Percentiles rank a stretch among this genome's conserved stretches.
Conservation (phyloP, 805 yeast genomes). For the Yarrowia osloensis region DNA sequence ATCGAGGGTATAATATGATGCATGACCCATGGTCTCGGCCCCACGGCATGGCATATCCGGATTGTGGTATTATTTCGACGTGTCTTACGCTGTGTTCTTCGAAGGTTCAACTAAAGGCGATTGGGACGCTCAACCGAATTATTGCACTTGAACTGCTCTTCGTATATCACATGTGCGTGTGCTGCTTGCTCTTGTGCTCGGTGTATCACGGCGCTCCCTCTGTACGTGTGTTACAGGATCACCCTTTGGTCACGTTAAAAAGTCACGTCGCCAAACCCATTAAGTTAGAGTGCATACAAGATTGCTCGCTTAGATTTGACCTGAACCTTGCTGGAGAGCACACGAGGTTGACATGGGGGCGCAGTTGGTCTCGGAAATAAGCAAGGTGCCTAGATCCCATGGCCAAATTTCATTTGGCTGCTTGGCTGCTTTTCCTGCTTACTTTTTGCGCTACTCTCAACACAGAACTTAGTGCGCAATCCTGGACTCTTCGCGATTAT, state of each 20-base stretch:
- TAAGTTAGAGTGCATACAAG: slow-evolving; percentile 3
- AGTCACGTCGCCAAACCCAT: slow-evolving; percentile 9
- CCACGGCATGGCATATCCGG: neutral
- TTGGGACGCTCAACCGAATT: too few relatives aligned
- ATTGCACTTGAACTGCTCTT: too few relatives aligned
- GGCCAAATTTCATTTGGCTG: neutral
- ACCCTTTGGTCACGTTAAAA: neutral
- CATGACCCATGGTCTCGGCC: neutral
- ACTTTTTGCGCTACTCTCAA: neutral
- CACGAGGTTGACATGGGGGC: too few relatives aligned
- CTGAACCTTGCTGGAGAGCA: neutral
- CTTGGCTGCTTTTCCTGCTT: neutral
- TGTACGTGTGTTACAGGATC: neutral
- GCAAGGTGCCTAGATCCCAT: neutral
- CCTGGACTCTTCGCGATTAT: neutral
- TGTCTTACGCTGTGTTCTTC: too few relatives aligned
- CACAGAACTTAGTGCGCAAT: neutral
- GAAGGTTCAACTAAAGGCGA: too few relatives aligned
- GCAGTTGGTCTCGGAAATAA: neutral
- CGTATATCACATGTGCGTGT: neutral
- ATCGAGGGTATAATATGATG: neutral
- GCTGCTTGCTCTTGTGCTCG: neutral
- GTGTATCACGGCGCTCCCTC: neutral
- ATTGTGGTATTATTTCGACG: neutral
- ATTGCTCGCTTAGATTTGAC: neutral